phyloP scores from a whole-genome alignment of 2,329 filamentous ascomycete species.

The Ceratocystis diversiconidia region DNA sequence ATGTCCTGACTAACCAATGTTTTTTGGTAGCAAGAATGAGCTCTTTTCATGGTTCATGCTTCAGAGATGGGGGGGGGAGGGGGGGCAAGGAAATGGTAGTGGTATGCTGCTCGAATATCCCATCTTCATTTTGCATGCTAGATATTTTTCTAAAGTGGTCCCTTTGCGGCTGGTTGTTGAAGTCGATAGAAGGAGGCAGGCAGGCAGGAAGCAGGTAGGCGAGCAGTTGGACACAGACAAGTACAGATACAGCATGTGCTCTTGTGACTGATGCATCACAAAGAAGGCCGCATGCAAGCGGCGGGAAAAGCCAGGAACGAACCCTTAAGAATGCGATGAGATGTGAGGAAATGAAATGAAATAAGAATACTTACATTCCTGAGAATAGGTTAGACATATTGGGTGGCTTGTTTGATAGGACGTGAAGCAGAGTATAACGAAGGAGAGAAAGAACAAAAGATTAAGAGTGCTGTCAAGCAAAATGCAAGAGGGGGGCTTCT shows the following conservation, averaged over 20 bases:
- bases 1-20: not conserved
- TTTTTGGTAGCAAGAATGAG: not conserved
- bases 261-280: not conserved
- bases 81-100: not conserved
- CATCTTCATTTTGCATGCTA: not conserved
- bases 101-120: not conserved
- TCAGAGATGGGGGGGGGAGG: not conserved
- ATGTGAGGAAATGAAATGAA: conserved; percentile 5
- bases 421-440: not conserved
- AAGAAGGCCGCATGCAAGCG: not conserved
- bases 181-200: not conserved
- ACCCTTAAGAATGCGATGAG: too few species aligned
- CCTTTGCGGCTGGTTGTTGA: not conserved
- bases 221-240: not conserved
- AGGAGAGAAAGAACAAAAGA: not conserved
- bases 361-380: conserved; percentile 40
- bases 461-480: not conserved
- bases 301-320: not conserved
- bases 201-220: not conserved
- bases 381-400: conserved; percentile 48
- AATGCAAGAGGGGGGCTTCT: conserved; percentile 3
- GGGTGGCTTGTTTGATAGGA: conserved; percentile 17
- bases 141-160: not conserved
- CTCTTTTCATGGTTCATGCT: not conserved
- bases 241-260: not conserved